phyloP scores from a whole-genome alignment of 164 flowering plant species.

The Piper longum region DNA sequence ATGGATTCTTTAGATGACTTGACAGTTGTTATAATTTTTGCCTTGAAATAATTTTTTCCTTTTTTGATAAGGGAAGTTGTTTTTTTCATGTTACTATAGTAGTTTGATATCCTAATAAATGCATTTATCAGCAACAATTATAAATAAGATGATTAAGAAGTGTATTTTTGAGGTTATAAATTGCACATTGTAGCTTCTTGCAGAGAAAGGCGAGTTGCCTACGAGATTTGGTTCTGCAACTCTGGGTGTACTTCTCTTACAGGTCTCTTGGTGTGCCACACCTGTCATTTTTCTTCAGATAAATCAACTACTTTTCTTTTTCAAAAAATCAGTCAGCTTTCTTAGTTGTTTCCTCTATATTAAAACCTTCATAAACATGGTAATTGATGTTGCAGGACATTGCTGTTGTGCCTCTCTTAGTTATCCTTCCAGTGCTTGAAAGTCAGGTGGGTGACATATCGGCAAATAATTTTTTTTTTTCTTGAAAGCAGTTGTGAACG shows the following conservation, averaged over 20 bases:
- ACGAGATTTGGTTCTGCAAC: slow-evolving; percentile 98
- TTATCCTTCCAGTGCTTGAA: slow-evolving; percentile 92
- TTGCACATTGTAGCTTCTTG: slow-evolving; percentile 70
- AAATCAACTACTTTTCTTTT: neutral
- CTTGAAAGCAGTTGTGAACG: neutral
- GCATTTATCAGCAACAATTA: neutral
- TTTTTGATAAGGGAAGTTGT: no score
- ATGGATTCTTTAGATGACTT: neutral
- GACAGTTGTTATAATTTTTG: no score
- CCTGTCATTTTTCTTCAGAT: slow-evolving; percentile 1
- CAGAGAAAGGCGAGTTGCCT: slow-evolving; percentile 97
- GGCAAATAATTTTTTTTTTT: neutral
- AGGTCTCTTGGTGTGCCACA: slow-evolving; percentile 28
- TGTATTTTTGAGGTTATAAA: slow-evolving; percentile 17
- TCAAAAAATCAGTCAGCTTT: no score
- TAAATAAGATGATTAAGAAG: neutral
- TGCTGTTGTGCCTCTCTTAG: slow-evolving; percentile 95
- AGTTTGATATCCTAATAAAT: neutral
- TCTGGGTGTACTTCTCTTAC: slow-evolving; percentile 85
- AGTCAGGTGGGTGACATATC: slow-evolving; percentile 47
- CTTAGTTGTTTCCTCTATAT: neutral
- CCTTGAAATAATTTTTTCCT: no score
- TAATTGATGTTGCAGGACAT: slow-evolving; percentile 69
- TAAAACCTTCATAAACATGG: neutral
- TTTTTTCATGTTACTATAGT: no score